Conservation (phyloP, 75 land plant species). For the Azolla pinnata region DNA sequence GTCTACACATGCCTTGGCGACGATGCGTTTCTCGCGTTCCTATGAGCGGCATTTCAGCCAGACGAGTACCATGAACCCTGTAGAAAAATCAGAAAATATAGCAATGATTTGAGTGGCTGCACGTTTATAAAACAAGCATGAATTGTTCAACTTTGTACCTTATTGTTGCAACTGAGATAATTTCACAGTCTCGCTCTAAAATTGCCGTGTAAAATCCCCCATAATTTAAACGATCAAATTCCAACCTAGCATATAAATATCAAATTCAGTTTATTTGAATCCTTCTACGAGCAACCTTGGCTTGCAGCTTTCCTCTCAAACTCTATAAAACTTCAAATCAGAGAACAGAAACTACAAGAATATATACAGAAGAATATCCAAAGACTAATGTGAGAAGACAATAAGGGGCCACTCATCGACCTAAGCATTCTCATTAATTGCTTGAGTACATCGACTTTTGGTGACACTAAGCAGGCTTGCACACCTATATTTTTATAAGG, state of each 20-base stretch:
- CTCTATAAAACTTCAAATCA: no score
- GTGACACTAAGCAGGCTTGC: no score
- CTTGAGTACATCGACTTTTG: no score
- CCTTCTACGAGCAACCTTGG: no score
- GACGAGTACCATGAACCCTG: constrained; percentile 56
- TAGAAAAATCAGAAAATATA: neutral
- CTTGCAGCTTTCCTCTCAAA: no score
- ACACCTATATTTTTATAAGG: no score
- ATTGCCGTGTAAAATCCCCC: constrained; percentile 53
- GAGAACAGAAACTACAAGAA: neutral
- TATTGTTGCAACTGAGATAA: constrained; percentile 63
- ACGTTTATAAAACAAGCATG: neutral
- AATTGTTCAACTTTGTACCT: constrained; percentile 27
- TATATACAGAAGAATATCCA: neutral
- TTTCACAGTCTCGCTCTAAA: constrained; percentile 53
- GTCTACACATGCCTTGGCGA: constrained; percentile 77
- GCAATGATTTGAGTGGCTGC: no score
- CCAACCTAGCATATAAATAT: no score
- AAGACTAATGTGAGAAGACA: no score
- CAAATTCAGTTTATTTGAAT: no score
- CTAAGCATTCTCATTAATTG: no score
- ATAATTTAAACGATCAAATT: constrained; percentile 49
- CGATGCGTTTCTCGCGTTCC: constrained; percentile 68
- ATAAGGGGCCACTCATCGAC: no score
- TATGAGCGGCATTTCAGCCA: constrained; percentile 84